phyloP scores from a whole-genome alignment of 2,329 filamentous ascomycete genomes.

The Anthostomella pinea region DNA sequence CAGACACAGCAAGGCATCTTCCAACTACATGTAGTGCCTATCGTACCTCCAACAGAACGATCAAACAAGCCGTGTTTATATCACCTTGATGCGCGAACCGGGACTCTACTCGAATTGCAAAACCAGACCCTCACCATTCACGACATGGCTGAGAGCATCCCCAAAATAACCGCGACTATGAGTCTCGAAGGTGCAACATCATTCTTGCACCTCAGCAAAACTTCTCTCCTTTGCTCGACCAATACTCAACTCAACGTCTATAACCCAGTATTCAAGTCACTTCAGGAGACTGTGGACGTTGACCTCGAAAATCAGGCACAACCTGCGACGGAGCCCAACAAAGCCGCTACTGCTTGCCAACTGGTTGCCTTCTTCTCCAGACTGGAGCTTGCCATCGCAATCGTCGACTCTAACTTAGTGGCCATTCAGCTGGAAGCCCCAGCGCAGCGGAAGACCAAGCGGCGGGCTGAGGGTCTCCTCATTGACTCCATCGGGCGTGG shows the following conservation, averaged over 20 bases:
- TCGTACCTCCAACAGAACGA: conserved; percentile 10
- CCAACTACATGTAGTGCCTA: conserved; percentile 27
- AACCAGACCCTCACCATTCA: conserved; percentile 56
- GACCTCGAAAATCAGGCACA: conserved; percentile 40
- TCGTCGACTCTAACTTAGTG: conserved; percentile 62
- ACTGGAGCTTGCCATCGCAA: conserved; percentile 62
- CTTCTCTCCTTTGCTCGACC: conserved; percentile 63
- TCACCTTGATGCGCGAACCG: conserved; percentile 61
- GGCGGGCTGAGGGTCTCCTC: conserved; percentile 59
- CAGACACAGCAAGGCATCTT: conserved; percentile 19
- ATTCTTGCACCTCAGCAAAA: conserved; percentile 64
- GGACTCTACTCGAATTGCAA: conserved; percentile 59
- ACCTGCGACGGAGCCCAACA: conserved; percentile 34
- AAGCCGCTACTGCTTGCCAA: conserved; percentile 32
- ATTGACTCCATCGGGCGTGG: conserved; percentile 74
- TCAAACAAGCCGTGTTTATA: conserved; percentile 34
- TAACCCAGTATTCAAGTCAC: conserved; percentile 65
- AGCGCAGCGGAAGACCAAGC: conserved; percentile 52
- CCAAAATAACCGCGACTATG: conserved; percentile 56
- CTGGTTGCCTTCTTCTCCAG: conserved; percentile 63
- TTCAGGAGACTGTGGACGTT: conserved; percentile 50
- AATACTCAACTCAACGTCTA: conserved; percentile 57
- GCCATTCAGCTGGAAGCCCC: conserved; percentile 68
- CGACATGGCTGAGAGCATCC: conserved; percentile 61
- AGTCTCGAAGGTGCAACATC: conserved; percentile 52